Conservation (phyloP, 2,329 filamentous ascomycete species). For the Aspergillus novofumigatus region DNA sequence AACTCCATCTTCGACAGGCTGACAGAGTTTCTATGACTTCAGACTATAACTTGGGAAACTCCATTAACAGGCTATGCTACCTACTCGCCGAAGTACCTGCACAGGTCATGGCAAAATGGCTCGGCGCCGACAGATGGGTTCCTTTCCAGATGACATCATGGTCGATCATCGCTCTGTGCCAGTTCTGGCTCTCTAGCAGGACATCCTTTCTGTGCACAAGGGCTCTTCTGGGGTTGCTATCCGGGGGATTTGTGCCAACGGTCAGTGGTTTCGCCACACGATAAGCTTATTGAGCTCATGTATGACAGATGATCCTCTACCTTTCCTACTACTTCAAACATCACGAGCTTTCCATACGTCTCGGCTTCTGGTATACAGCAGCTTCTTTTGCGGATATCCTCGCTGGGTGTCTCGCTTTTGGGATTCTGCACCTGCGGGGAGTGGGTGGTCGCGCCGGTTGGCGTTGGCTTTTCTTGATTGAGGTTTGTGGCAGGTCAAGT, state of each 20-base stretch:
- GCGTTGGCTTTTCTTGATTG: slow-evolving; percentile 34
- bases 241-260: slow-evolving; percentile 46
- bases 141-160: slow-evolving; percentile 49
- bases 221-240: slow-evolving; percentile 42
- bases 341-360: slow-evolving; percentile 55
- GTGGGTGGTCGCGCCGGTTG: slow-evolving; percentile 28
- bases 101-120: slow-evolving; percentile 53
- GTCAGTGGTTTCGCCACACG: slow-evolving; percentile 6
- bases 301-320: slow-evolving; percentile 41
- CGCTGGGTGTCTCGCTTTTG: slow-evolving; percentile 41
- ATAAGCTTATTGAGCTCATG: not conserved
- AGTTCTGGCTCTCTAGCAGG: slow-evolving; percentile 45
- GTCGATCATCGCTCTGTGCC: slow-evolving; percentile 33
- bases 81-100: slow-evolving; percentile 53
- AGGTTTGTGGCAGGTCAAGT: slow-evolving; percentile 36
- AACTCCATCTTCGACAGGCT: not conserved
- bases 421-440: slow-evolving; percentile 33
- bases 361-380: slow-evolving; percentile 24
- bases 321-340: slow-evolving; percentile 69
- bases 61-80: slow-evolving; percentile 53
- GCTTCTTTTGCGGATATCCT: slow-evolving; percentile 42
- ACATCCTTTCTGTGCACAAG: slow-evolving; percentile 38
- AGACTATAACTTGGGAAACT: slow-evolving; percentile 44
- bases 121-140: slow-evolving; percentile 54
- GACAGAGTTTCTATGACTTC: not conserved